Base-by-base conservation (phyloP, 768 basidiomycete genomes). In the Solioccasus polychromus region DNA sequence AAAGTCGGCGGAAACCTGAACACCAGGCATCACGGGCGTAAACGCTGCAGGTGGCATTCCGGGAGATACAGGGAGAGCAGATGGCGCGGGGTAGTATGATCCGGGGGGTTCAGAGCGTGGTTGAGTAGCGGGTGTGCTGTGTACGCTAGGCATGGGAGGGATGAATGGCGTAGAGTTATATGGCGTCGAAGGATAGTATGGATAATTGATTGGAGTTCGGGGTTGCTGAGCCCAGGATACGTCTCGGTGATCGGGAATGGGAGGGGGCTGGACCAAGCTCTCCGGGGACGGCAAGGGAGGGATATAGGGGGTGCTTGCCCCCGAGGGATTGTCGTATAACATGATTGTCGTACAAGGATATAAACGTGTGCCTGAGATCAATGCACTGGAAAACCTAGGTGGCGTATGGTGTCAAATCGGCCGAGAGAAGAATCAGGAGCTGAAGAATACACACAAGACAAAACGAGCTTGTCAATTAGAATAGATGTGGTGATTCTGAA, bases 81-180 rank as follows among this genome's bases (percentile, higher is more conserved):
- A 53, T 3, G 66, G 66, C 1, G 66, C 57, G 8, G 67, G 48
- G 37, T 62, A 66, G 41, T 66, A 66, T 26, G 64, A 68, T 2
- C 57, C 61, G 9, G 61, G 64, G n/a, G 59, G 52, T 0, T 66
- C 66, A 4, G 37, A 2, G 7, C 58, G 63, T 30, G 48, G 28
- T n/a, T 59, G 56, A 28, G 25, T 40, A 11, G 51, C 52, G 17
- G 61, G 64, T 14, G 60, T 63, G 10, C 47, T 39, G 15, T 66
- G 59, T 15, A 55, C 12, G 30, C 56, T 64, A 7, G 62, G 63
- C 49, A 61, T 58, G 10, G 55, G 52, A 2, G 72, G 72, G 20
- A 75, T 68, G 40, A 68, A 74, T 1, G 69, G 69, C 7, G 68
- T 65, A 3, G 55, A 40, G 29, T 64, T 69, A 28, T 69, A 70